Evolutionary conservation across 345 rosid genomes (phyloP), one percentile per base, ranked within the genome.

Genomic region (Murraya paniculata): DNA sequence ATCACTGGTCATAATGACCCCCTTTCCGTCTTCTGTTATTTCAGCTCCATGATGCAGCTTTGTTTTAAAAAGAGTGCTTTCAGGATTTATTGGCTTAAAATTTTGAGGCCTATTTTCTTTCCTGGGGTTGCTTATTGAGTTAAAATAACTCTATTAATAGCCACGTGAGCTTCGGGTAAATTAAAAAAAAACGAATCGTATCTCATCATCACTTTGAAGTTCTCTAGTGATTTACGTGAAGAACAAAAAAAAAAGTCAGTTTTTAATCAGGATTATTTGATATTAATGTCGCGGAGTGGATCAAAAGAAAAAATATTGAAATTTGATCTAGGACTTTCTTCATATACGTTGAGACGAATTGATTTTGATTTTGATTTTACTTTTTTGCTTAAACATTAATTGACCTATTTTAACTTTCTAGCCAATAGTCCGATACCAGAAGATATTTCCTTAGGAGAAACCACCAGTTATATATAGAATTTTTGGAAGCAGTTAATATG

Each of bases 71-170:
- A 18, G 1, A 2, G 22, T 9, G 19, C 28, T 27, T 72, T 59
- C 27, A 59, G 36, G 57, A 33, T 73, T 79, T 74, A 50, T 60
- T 74, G 69, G 28, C 80, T 22, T 9, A 35, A 68, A 76, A 59
- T 66, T 25, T 64, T 55, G 45, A 33, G 64, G 60, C n/a, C 50
- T 45, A 11, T 67, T 36, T 74, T 22, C 36, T 39, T 66, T 39
- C 33, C 50, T 28, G 38, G 8, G 19, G n/a, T 48, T 10, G n/a
- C 28, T 79, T n/a, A 24, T 8, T 60, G 8, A 64, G 64, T 55
- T 62, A 48, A 24, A 73, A 57, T 33, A 25, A 24, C 58, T 30
- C 36, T 9, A 50, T 1, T 4, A 6, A 35, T 7, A 6, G 25
- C 27, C 67, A 73, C 77, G 14, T 19, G 38, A 73, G 77, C 68